Evolutionary conservation across 1,284 basidiomycete species (phyloP).

Genomic region (Leccinum cinnamomeum): DNA sequence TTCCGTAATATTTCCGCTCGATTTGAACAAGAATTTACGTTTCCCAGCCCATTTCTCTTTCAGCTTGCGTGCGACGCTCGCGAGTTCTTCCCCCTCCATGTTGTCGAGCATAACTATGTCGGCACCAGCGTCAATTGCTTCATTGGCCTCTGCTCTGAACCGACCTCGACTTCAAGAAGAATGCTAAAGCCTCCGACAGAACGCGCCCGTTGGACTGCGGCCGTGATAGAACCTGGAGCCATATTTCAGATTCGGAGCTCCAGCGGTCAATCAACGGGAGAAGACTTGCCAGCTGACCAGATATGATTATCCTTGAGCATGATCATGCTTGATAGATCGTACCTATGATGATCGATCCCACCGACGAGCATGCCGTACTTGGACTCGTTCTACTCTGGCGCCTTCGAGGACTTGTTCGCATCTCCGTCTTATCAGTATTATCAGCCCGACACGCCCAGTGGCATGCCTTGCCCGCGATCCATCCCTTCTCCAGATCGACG

Average conservation of each 20-base stretch:
- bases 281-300: constrained; percentile 82
- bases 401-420: constrained; percentile 6
- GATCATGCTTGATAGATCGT: constrained; percentile 97
- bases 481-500: constrained; percentile 9
- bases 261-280: neutral
- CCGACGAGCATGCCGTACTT: constrained; percentile 99
- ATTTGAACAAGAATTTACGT: constrained; percentile 85
- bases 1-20: constrained; percentile 92
- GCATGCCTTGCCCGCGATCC: neutral
- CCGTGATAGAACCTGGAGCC: constrained; percentile 79
- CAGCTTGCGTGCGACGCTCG: constrained; percentile 65
- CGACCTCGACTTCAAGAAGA: constrained; percentile 94
- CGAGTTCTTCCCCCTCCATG: constrained; percentile 77
- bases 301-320: constrained; percentile 99
- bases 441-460: neutral
- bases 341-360: constrained; percentile 95
- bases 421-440: constrained; percentile 10
- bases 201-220: constrained; percentile 83
- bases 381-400: neutral
- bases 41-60: constrained; percentile 78
- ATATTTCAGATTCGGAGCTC: constrained; percentile 2
- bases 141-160: constrained; percentile 88
- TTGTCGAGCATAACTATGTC: constrained; percentile 99
- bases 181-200: constrained; percentile 91
- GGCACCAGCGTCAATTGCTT: constrained; percentile 94